Conservation (phyloP, 768 basidiomycete species). For the Crepidotus variabilis region DNA sequence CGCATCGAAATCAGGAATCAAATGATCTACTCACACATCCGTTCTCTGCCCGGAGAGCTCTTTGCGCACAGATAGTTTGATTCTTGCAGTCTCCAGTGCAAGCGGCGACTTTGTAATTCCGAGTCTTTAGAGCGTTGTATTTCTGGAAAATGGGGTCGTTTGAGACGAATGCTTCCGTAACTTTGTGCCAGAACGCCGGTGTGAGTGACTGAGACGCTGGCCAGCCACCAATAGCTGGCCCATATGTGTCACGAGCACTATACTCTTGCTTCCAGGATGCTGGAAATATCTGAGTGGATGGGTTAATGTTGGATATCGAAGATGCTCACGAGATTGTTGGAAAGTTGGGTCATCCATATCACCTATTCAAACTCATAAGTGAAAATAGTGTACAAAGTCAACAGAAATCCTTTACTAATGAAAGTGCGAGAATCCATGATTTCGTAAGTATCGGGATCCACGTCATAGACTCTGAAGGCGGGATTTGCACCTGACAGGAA, state of each 20-base stretch:
- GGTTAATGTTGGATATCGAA: not conserved
- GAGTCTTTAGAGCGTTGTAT: constrained; percentile 29
- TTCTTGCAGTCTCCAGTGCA: constrained; percentile 21
- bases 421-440: constrained; percentile 55
- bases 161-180: constrained; percentile 48
- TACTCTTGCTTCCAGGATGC: constrained; percentile 54
- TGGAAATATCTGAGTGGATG: constrained; percentile 10
- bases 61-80: constrained; percentile 18
- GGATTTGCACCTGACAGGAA: constrained; percentile 43
- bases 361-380: constrained; percentile 22
- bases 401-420: constrained; percentile 45
- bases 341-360: constrained; percentile 39
- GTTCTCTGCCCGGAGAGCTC: constrained; percentile 21
- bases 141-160: constrained; percentile 46
- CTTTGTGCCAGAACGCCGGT: constrained; percentile 57
- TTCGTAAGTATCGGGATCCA: constrained; percentile 66
- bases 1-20: not conserved
- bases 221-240: constrained; percentile 37
- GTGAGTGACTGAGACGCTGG: constrained; percentile 34
- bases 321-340: constrained; percentile 40
- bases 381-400: too few relatives aligned
- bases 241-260: constrained; percentile 52
- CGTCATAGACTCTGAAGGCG: constrained; percentile 56
- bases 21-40: constrained; percentile 18
- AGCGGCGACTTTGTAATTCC: constrained; percentile 12